Evolutionary conservation across 306 rosid species (phyloP).

Genomic region (Benincasa hispida): DNA sequence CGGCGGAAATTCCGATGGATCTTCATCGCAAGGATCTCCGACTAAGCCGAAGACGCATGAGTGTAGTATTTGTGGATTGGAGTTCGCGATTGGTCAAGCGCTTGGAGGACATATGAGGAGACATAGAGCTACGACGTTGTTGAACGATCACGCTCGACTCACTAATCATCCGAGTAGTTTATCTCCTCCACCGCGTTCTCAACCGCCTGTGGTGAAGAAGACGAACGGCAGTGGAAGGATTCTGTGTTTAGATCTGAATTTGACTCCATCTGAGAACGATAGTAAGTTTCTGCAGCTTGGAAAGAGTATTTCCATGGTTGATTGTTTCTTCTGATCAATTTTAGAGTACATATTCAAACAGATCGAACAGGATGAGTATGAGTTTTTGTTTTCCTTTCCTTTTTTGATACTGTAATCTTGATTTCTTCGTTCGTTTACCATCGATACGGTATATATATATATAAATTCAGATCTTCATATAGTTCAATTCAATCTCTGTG

Average conservation of each 20-base stretch:
- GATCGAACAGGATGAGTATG: background rate
- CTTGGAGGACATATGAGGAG: slow-evolving; percentile 98
- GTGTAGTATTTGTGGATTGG: slow-evolving; percentile 77
- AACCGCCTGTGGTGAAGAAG: slow-evolving; percentile 21
- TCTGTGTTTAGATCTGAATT: slow-evolving; percentile 66
- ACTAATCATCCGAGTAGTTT: background rate
- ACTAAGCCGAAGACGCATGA: slow-evolving; percentile 75
- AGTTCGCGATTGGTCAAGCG: slow-evolving; percentile 89
- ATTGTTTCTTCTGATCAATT: slow-evolving; percentile 26
- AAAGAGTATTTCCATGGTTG: slow-evolving; percentile 33
- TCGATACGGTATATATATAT: background rate
- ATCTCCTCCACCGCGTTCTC: slow-evolving; percentile 9
- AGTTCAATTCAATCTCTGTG: background rate
- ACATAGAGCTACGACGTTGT: slow-evolving; percentile 36
- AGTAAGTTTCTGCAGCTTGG: slow-evolving; percentile 52
- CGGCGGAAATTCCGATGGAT: slow-evolving; percentile 14
- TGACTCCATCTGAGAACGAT: slow-evolving; percentile 88
- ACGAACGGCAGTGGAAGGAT: slow-evolving; percentile 21
- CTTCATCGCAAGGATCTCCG: slow-evolving; percentile 25
- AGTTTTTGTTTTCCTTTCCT: background rate
- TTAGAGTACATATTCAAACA: background rate
- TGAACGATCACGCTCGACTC: slow-evolving; percentile 2
- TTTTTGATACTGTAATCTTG: slow-evolving; percentile 2
- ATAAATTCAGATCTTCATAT: slow-evolving; percentile 2
- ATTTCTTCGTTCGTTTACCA: slow-evolving; percentile 5